These are phyloP conservation scores for Aureobasidium mangrovei DNA, from an alignment of 2,329 filamentous ascomycete species.

Conservation along the genomic window DNA sequence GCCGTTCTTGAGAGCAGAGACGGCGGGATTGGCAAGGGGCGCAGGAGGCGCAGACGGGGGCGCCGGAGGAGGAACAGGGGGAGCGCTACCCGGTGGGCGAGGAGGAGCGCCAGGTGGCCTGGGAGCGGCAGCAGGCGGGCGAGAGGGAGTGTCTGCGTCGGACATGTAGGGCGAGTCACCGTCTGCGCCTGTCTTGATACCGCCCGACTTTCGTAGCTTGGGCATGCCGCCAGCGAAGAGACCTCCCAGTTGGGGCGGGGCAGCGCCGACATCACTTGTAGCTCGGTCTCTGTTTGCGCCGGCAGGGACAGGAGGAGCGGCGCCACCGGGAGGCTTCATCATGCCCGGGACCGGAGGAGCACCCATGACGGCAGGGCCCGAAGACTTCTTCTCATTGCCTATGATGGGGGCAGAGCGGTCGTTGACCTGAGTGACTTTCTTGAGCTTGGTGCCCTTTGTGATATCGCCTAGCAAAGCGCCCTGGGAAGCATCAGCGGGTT, in stretches of 20 bases:
- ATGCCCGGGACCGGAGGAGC: conserved; percentile 73
- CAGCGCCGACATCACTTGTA: conserved; percentile 67
- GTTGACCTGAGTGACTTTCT: conserved; percentile 75
- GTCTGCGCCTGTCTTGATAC: conserved; percentile 50
- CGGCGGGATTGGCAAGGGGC: conserved; percentile 51
- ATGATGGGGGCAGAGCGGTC: conserved; percentile 79
- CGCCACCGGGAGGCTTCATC: conserved; percentile 49
- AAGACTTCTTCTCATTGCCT: conserved; percentile 46
- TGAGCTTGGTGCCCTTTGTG: conserved; percentile 66
- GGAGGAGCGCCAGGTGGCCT: conserved; percentile 27
- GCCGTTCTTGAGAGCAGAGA: conserved; percentile 40
- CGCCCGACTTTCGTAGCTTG: conserved; percentile 80
- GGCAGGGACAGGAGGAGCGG: conserved; percentile 57
- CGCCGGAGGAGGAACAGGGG: conserved; percentile 40
- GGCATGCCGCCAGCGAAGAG: conserved; percentile 93
- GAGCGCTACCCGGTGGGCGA: conserved; percentile 38
- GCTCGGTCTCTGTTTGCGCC: conserved; percentile 60
- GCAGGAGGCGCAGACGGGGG: conserved; percentile 38
- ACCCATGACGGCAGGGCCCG: conserved; percentile 56
- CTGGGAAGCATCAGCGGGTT: conserved; percentile 40
- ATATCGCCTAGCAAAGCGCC: conserved; percentile 84
- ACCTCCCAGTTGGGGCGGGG: conserved; percentile 73
- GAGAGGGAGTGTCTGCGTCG: conserved; percentile 57
- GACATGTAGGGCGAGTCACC: conserved; percentile 66
- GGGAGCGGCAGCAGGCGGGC: conserved; percentile 25